A percentile compares a stretch with the other conserved stretches of the same genome.
Evolutionary conservation across 805 yeast species (phyloP).

Genomic region (Kluyveromyces aestuarii): DNA sequence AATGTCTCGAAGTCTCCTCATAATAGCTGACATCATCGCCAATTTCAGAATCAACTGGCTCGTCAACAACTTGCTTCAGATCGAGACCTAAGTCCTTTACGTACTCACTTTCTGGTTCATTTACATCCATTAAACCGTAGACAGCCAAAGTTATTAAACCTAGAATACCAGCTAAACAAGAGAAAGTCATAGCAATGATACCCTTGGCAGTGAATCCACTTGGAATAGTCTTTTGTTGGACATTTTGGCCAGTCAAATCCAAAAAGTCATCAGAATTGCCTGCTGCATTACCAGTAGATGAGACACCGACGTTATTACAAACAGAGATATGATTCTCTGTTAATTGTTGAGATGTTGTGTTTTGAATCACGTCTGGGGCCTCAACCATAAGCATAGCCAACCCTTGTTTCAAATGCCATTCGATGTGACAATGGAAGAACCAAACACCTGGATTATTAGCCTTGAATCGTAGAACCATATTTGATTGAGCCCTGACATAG

Average conservation of each 20-base stretch:
- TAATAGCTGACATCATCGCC: neutral
- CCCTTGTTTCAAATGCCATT: conserved; percentile 97
- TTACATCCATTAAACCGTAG: conserved; percentile 82
- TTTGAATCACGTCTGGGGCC: conserved; percentile 67
- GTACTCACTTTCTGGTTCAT: conserved; percentile 55
- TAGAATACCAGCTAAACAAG: conserved; percentile 73
- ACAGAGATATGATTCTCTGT: conserved; percentile 50
- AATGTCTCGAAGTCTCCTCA: neutral
- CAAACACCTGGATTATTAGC: conserved; percentile 97
- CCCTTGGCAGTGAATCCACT: conserved; percentile 92
- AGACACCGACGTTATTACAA: conserved; percentile 50
- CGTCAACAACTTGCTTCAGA: conserved; percentile 31
- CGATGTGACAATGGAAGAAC: conserved; percentile 98
- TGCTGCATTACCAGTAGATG: conserved; percentile 79
- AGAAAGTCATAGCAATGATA: conserved; percentile 87
- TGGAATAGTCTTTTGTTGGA: conserved; percentile 62
- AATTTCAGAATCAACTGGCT: conserved; percentile 4
- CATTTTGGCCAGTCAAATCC: conserved; percentile 67
- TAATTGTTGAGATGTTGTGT: conserved; percentile 42
- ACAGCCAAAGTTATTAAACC: conserved; percentile 70
- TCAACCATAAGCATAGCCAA: conserved; percentile 73
- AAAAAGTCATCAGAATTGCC: conserved; percentile 55
- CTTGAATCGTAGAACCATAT: conserved; percentile 75
- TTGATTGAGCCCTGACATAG: conserved; percentile 74
- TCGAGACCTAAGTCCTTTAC: conserved; percentile 44